Evolutionary conservation across 2,329 filamentous ascomycete genomes (phyloP).

Genomic region (Aureobasidium pullulans): DNA sequence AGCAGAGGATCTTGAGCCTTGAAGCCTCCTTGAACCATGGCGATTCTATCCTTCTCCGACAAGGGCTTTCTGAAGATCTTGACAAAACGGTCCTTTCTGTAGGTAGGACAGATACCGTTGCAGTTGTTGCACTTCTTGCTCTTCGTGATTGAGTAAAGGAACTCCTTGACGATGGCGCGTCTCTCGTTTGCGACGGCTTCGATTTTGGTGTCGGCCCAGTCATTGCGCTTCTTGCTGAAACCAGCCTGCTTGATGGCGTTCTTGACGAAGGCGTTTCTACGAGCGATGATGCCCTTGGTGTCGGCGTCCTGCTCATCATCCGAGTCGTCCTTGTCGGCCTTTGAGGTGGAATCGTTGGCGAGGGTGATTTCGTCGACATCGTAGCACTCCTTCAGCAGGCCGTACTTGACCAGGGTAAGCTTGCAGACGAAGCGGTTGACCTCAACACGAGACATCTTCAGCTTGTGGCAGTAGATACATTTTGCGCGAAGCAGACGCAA

Average conservation of each 20-base stretch:
- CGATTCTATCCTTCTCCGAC: constrained; percentile 63
- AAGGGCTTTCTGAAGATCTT: constrained; percentile 89
- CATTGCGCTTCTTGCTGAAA: constrained; percentile 35
- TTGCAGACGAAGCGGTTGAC: constrained; percentile 78
- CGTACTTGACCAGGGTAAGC: constrained; percentile 76
- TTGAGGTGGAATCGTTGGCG: constrained; percentile 21
- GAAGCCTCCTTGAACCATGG: constrained; percentile 65
- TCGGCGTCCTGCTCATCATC: constrained; percentile 55
- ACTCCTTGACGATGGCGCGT: constrained; percentile 69
- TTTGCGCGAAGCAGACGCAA: constrained; percentile 77
- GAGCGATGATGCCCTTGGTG: constrained; percentile 48
- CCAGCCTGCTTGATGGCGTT: constrained; percentile 58
- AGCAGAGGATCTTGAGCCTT: constrained; percentile 64
- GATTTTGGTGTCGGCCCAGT: constrained; percentile 59
- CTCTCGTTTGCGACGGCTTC: constrained; percentile 75
- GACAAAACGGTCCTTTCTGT: constrained; percentile 81
- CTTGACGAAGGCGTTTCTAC: constrained; percentile 63
- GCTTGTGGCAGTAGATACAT: constrained; percentile 83
- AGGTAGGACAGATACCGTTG: constrained; percentile 66
- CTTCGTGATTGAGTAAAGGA: constrained; percentile 65
- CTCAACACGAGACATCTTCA: constrained; percentile 69
- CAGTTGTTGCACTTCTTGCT: constrained; percentile 63
- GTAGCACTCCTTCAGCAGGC: constrained; percentile 63
- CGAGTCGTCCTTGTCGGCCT: constrained; percentile 39
- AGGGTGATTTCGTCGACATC: constrained; percentile 41